Evolutionary conservation across 768 basidiomycete species (phyloP), one percentile per base, ranked within the genome.

Genomic region (Boletus edulis): DNA sequence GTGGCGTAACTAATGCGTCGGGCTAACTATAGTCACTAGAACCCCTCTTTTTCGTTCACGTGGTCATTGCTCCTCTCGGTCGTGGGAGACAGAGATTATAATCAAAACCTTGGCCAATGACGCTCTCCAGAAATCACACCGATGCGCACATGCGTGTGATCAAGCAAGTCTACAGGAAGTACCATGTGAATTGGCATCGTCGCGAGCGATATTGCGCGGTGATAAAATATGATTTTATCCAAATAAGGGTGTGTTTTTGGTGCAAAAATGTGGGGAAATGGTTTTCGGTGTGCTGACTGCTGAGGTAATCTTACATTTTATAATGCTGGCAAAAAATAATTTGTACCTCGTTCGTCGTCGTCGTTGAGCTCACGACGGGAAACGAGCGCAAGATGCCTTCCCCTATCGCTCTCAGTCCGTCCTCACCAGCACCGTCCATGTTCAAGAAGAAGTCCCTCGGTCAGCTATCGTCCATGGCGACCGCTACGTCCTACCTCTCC

Each of bases 321-420:
- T 59, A 64, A 61, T 54, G 51, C 54, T 62, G 55, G 54, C 39
- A 3, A 31, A 54, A 61, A 54, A 22, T 50, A 55, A 49, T 62
- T 58, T 52, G 31, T 42, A 22, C 22, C 7, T 22, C 14, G 55
- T 47, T 55, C 56, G 52, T 52, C 49, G n/a, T 49, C 54, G 61
- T 57, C 52, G 45, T 53, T 49, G 34, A 37, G 37, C 50, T 39
- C 35, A 46, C 59, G 55, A 18, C 55, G 39, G 49, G 34, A 34
- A 42, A 39, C 54, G 46, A 46, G 34, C 44, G 35, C 54, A 34
- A 51, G 27, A 76, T 77, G 74, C 73, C 81, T 46, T 87, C 86
- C 4, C 86, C 86, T 39, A 87, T 87, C 75, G 86, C 85, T 0
- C 65, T 87, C 55, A 76, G 74, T 56, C 77, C 81, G 56, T 69